These are phyloP conservation scores for Ceratobasidium theobromae DNA, from an alignment of 1,284 basidiomycete genomes.

Conservation along the genomic window DNA sequence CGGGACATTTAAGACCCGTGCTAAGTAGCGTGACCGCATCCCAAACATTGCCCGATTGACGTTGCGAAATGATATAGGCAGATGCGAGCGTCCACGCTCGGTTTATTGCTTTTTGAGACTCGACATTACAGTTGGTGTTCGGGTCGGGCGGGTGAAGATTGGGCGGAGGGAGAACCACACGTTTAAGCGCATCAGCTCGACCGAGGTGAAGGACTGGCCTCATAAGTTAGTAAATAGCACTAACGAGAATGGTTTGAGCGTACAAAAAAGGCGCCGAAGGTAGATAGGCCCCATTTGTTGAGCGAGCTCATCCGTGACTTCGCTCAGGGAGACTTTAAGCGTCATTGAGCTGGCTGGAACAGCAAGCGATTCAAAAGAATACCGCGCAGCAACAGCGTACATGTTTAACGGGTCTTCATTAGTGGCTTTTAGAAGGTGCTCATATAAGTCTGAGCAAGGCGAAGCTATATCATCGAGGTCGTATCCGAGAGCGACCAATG, in stretches of 20 bases:
- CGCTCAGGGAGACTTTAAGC: conserved; percentile 57
- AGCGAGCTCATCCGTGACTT: conserved; percentile 60
- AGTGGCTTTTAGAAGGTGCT: conserved; percentile 45
- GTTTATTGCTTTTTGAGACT: conserved; percentile 17
- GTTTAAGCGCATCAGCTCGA: conserved; percentile 49
- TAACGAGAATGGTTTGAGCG: background rate
- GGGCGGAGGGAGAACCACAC: conserved; percentile 58
- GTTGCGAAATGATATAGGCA: conserved; percentile 29
- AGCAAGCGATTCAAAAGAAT: conserved; percentile 60
- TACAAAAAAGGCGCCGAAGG: conserved; percentile 58
- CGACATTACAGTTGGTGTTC: conserved; percentile 19
- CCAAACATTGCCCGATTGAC: background rate
- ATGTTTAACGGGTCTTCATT: conserved; percentile 57
- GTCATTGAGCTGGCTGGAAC: conserved; percentile 60
- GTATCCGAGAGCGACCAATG: conserved; percentile 28
- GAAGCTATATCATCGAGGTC: background rate
- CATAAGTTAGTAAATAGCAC: background rate
- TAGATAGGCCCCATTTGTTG: conserved; percentile 59
- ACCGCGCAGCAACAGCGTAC: conserved; percentile 58
- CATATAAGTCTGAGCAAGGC: conserved; percentile 22
- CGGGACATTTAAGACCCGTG: background rate
- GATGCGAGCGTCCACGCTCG: conserved; percentile 34
- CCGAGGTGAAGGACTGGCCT: conserved; percentile 52
- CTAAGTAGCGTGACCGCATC: background rate
- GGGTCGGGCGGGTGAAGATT: conserved; percentile 55